phyloP scores from a whole-genome alignment of 176 grass and related monocot genomes.

The Thalia dealbata region DNA sequence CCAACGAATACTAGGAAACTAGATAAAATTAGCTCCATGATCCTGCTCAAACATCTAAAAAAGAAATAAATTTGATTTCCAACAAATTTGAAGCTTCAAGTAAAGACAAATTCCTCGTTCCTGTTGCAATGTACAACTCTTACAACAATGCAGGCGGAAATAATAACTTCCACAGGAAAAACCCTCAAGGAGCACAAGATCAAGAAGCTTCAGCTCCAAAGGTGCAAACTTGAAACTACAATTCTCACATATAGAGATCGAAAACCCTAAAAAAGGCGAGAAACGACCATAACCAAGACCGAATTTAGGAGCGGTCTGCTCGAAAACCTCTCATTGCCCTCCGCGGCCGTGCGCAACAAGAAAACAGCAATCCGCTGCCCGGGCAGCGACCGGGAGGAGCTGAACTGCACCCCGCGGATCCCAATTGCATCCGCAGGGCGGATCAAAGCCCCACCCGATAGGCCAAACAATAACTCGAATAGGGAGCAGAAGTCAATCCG shows the following conservation, averaged over 20 bases:
- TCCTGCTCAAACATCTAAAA: not conserved
- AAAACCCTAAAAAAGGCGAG: not conserved
- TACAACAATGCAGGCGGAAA: constrained; percentile 33
- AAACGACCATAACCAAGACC: not conserved
- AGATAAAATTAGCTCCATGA: too few species aligned
- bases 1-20: too few species aligned
- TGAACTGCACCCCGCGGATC: not conserved
- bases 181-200: constrained; percentile 25
- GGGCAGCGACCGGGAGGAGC: not conserved
- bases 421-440: not conserved
- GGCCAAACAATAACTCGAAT: not conserved
- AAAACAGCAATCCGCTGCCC: not conserved
- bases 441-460: not conserved
- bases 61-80: not conserved
- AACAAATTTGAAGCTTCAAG: constrained; percentile 1
- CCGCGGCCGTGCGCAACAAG: not conserved
- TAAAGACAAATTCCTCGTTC: constrained; percentile 36
- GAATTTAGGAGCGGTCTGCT: not conserved
- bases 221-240: not conserved
- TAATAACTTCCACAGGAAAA: constrained; percentile 39
- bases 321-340: not conserved
- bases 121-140: constrained; percentile 23
- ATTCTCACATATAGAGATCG: not conserved
- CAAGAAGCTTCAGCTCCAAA: constrained; percentile 21
- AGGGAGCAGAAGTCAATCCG: not conserved